A percentile compares a stretch with the other conserved stretches of the same genome.
These are phyloP conservation scores for Solanum peruvianum DNA, from an alignment of 257 asterid species.

Conservation along the genomic window DNA sequence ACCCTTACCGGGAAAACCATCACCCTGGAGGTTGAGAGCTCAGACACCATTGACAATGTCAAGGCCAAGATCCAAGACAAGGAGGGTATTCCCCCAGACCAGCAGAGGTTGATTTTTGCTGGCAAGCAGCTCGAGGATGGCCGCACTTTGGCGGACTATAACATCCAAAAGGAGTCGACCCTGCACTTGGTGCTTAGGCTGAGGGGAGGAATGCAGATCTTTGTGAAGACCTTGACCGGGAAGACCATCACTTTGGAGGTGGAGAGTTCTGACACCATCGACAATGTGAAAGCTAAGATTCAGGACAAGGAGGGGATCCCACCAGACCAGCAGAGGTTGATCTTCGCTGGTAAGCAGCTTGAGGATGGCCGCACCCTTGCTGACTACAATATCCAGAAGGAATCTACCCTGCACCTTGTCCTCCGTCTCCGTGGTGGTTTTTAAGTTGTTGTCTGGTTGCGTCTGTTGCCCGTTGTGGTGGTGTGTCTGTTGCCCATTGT, in stretches of 20 bases:
- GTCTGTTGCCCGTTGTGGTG: not conserved
- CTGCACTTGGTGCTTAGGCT: constrained; percentile 44
- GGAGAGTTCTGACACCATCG: constrained; percentile 42
- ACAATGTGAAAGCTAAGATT: constrained; percentile 42
- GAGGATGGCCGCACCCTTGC: constrained; percentile 51
- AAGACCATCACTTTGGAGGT: constrained; percentile 49
- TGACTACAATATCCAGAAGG: constrained; percentile 52
- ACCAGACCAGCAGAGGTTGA: constrained; percentile 51
- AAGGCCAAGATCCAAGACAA: constrained; percentile 67
- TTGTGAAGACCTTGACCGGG: constrained; percentile 38
- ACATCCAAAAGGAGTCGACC: constrained; percentile 52
- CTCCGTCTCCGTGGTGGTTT: constrained; percentile 86
- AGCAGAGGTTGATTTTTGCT: constrained; percentile 69
- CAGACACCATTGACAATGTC: constrained; percentile 61
- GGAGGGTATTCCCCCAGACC: constrained; percentile 81
- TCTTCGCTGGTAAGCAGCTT: constrained; percentile 46
- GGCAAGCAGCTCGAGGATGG: constrained; percentile 73
- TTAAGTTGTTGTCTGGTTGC: not conserved
- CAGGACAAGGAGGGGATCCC: constrained; percentile 57
- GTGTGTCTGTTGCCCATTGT: not conserved
- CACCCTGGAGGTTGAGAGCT: constrained; percentile 60
- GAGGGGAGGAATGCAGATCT: constrained; percentile 52
- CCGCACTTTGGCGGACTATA: constrained; percentile 51
- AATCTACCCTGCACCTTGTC: constrained; percentile 75
- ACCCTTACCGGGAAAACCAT: constrained; percentile 64